Conservation (phyloP, 1,284 basidiomycete species). For the Leccinum variabile region DNA sequence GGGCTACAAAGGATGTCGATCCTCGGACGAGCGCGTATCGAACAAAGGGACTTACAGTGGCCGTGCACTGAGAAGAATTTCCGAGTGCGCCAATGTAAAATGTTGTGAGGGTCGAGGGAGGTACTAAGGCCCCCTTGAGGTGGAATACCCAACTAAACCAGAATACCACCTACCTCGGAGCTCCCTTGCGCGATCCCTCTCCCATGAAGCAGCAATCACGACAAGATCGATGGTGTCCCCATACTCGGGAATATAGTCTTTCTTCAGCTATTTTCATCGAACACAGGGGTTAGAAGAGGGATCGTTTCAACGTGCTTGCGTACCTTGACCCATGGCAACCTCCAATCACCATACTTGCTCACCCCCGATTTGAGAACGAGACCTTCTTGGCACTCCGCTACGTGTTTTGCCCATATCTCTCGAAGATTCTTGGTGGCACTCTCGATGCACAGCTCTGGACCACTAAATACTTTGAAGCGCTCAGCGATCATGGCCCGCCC, state of each 20-base stretch:
- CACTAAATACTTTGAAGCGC: conserved; percentile 44
- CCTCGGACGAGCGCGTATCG: conserved; percentile 1
- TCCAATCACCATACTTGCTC: conserved; percentile 63
- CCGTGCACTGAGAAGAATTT: conserved; percentile 40
- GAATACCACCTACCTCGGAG: conserved; percentile 56
- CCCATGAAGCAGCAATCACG: conserved; percentile 76
- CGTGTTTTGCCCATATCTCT: conserved; percentile 49
- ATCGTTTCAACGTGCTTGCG: conserved; percentile 1
- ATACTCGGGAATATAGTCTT: conserved; percentile 80
- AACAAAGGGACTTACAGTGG: conserved; percentile 37
- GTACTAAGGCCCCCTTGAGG: conserved; percentile 45
- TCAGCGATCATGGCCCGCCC: conserved; percentile 65
- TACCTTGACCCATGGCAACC: conserved; percentile 77
- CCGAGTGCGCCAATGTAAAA: conserved; percentile 72
- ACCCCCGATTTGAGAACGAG: conserved; percentile 76
- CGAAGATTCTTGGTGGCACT: conserved; percentile 36
- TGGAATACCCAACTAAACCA: neutral
- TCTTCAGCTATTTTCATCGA: conserved; percentile 45
- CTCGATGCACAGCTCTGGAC: conserved; percentile 14
- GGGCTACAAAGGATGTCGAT: conserved; percentile 35
- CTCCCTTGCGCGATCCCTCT: conserved; percentile 72
- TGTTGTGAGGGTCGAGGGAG: conserved; percentile 71
- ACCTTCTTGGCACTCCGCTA: conserved; percentile 59
- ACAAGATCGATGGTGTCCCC: conserved; percentile 81
- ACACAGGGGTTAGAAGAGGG: neutral